phyloP scores from a whole-genome alignment of 371 early-diverging fungal genomes.

The Mortierella sp. region DNA sequence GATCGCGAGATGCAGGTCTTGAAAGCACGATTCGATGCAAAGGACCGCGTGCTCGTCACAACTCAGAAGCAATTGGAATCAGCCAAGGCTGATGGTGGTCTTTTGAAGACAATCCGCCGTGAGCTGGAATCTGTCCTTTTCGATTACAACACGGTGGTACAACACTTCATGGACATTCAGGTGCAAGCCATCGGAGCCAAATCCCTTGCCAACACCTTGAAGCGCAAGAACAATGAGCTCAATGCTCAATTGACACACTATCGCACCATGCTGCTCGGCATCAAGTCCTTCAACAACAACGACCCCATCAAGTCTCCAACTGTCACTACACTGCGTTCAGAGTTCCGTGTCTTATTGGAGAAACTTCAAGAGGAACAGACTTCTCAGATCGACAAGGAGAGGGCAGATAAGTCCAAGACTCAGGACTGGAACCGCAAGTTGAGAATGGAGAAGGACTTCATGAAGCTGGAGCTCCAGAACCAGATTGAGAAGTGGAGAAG shows the following conservation, averaged over 20 bases:
- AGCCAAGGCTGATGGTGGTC: constrained; percentile 47
- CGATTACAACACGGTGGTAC: constrained; percentile 53
- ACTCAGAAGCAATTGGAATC: constrained; percentile 49
- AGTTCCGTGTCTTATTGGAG: constrained; percentile 47
- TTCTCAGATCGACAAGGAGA: constrained; percentile 35
- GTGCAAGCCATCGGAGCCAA: constrained; percentile 53
- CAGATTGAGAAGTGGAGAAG: constrained; percentile 53
- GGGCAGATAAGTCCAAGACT: constrained; percentile 34
- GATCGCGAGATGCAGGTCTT: constrained; percentile 41
- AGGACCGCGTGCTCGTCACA: constrained; percentile 49
- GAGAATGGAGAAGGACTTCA: constrained; percentile 55
- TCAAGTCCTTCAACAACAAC: constrained; percentile 55
- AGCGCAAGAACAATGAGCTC: constrained; percentile 47
- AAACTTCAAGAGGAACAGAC: constrained; percentile 53
- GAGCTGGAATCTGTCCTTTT: constrained; percentile 51
- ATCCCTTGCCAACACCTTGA: constrained; percentile 39
- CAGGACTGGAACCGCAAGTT: constrained; percentile 55
- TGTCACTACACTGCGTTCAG: constrained; percentile 44
- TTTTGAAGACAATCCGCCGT: constrained; percentile 49
- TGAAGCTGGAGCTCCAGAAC: constrained; percentile 53
- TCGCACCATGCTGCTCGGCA: constrained; percentile 50
- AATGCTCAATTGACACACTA: constrained; percentile 42
- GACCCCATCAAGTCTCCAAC: constrained; percentile 55
- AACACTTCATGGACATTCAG: constrained; percentile 55
- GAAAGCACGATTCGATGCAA: constrained; percentile 54